A percentile compares a stretch with the other conserved stretches of the same genome.
These are phyloP conservation scores for Ceratobasidium sp. DNA, from an alignment of 1,284 basidiomycete species.

Conservation along the genomic window DNA sequence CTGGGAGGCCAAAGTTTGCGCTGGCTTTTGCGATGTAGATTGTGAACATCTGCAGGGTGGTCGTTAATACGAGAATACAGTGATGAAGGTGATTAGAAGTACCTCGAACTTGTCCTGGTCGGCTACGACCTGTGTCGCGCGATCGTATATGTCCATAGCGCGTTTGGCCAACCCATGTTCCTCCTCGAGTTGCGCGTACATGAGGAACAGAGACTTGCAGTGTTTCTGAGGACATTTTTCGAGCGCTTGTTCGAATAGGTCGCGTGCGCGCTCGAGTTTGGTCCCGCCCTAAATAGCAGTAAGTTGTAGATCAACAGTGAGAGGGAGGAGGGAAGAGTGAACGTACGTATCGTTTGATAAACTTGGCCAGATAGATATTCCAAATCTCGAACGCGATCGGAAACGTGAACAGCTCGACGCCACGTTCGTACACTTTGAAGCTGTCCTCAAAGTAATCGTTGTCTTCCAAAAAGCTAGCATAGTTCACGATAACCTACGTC, in stretches of 20 bases:
- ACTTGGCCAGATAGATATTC: slow-evolving; percentile 99
- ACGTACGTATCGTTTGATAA: slow-evolving; percentile 93
- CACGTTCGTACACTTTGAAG: slow-evolving; percentile 98
- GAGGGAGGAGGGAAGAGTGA: slow-evolving; percentile 49
- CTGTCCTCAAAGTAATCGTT: slow-evolving; percentile 98
- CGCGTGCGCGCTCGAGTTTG: slow-evolving; percentile 94
- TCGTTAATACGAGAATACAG: background rate
- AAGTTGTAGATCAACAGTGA: slow-evolving; percentile 28
- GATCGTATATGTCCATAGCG: slow-evolving; percentile 96
- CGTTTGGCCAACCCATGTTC: slow-evolving; percentile 95
- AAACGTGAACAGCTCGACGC: slow-evolving; percentile 97
- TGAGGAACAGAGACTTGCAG: slow-evolving; percentile 94
- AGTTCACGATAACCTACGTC: slow-evolving; percentile 89
- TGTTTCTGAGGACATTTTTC: slow-evolving; percentile 96
- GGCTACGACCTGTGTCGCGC: slow-evolving; percentile 88
- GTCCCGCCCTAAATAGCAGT: slow-evolving; percentile 76
- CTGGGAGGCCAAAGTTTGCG: slow-evolving; percentile 94
- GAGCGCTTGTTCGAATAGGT: slow-evolving; percentile 97
- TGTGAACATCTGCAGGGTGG: slow-evolving; percentile 84
- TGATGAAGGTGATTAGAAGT: slow-evolving; percentile 52
- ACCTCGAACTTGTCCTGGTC: slow-evolving; percentile 96
- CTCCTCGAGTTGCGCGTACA: slow-evolving; percentile 96
- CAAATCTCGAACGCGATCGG: slow-evolving; percentile 99
- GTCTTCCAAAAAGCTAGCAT: slow-evolving; percentile 96
- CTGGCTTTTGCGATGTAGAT: slow-evolving; percentile 98